Evolutionary conservation across 345 rosid genomes (phyloP).

Genomic region (Euphorbia pulcherrima): DNA sequence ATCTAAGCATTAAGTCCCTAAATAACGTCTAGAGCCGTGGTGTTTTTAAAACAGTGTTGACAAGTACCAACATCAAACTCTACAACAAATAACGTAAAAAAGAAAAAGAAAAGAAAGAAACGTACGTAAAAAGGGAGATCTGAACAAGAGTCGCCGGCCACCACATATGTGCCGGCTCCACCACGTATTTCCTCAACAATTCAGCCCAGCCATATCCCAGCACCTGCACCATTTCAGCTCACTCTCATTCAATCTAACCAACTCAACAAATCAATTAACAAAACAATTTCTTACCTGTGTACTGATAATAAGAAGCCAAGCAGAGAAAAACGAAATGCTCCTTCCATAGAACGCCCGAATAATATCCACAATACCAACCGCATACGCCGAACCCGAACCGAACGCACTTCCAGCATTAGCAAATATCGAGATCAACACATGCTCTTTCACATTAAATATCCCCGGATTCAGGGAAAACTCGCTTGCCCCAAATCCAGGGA

Average conservation of each 20-base stretch:
- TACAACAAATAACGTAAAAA: no score
- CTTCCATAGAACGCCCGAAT: conserved; percentile 63
- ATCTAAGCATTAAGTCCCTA: no score
- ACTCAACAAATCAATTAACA: background rate
- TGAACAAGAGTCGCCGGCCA: conserved; percentile 87
- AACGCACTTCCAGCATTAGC: conserved; percentile 88
- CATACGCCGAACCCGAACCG: conserved; percentile 63
- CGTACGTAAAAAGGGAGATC: conserved; percentile 74
- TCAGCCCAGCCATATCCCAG: conserved; percentile 97
- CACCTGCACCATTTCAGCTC: conserved; percentile 37
- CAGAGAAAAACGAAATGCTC: conserved; percentile 60
- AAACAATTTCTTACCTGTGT: conserved; percentile 49
- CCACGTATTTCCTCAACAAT: conserved; percentile 75
- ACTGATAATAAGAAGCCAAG: conserved; percentile 81
- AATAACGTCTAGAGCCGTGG: no score
- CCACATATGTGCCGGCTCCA: conserved; percentile 98
- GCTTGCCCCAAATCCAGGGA: conserved; percentile 53
- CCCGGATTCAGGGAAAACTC: conserved; percentile 70
- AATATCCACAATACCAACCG: conserved; percentile 63
- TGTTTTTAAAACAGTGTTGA: no score
- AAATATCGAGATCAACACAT: conserved; percentile 70
- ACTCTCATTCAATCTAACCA: background rate
- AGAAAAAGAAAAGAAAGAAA: no score
- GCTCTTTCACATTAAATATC: conserved; percentile 81
- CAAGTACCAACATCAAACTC: no score